These are phyloP conservation scores for Chenopodium quinoa DNA, from an alignment of 148 eudicot genomes.

Conservation along the genomic window DNA sequence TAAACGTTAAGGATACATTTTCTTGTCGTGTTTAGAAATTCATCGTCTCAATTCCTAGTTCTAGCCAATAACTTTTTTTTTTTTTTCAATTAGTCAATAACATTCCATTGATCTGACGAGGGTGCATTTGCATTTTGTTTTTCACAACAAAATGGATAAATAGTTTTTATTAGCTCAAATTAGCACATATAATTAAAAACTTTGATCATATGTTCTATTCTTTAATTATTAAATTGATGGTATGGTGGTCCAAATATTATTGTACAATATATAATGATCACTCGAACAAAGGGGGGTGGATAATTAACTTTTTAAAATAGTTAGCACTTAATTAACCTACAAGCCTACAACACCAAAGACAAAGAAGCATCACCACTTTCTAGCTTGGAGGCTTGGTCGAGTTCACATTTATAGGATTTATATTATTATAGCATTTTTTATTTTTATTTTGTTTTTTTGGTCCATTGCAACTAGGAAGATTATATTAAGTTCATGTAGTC, in stretches of 20 bases:
- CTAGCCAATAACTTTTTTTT: no score
- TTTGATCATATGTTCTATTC: neutral
- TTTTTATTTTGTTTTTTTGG: no score
- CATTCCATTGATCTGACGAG: no score
- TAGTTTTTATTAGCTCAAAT: no score
- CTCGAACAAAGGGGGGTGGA: neutral
- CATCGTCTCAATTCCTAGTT: neutral
- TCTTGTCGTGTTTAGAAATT: neutral
- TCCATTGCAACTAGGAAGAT: neutral
- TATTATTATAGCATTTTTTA: neutral
- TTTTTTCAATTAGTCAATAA: no score
- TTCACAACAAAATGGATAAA: no score
- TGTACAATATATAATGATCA: neutral
- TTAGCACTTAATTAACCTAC: neutral
- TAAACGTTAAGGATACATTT: neutral
- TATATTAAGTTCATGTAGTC: neutral
- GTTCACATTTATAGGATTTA: neutral
- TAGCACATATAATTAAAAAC: no score
- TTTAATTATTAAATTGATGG: neutral
- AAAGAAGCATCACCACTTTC: conserved; percentile 6
- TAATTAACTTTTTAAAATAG: neutral
- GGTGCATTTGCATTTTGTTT: no score
- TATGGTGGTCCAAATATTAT: neutral
- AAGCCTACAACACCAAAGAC: conserved; percentile 12
- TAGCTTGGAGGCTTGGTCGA: conserved; percentile 5